Percentiles rank a stretch among this genome's conserved stretches.
Conservation (phyloP, 495 filamentous ascomycete species). For the Cenococcum geophilum region DNA sequence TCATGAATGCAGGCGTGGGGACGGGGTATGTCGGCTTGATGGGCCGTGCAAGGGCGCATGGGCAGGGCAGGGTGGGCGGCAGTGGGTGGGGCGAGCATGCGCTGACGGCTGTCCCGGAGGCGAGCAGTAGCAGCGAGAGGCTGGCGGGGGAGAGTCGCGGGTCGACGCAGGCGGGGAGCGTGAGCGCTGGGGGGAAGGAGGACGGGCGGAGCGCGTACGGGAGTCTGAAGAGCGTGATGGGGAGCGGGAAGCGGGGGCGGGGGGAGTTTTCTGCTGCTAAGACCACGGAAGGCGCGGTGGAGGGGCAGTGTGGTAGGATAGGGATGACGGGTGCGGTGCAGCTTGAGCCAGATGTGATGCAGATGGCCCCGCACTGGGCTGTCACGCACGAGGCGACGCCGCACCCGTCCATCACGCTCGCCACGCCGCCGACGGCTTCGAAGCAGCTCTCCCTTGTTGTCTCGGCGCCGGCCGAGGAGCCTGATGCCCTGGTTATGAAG, state of each 20-base stretch:
- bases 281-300: slow-evolving; percentile 2
- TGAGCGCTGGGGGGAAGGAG: slow-evolving; percentile 10
- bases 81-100: slow-evolving; percentile 23
- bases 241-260: slow-evolving; percentile 23
- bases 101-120: slow-evolving; percentile 37
- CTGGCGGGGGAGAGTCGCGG: slow-evolving; percentile 24
- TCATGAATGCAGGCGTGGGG: slow-evolving; percentile 29
- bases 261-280: background rate
- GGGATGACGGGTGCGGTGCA: no score
- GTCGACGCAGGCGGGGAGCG: slow-evolving; percentile 4
- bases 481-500: slow-evolving; percentile 2
- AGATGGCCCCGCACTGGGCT: slow-evolving; percentile 15
- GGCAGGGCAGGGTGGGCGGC: slow-evolving; percentile 14
- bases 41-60: slow-evolving; percentile 13
- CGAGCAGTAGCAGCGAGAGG: slow-evolving; percentile 35
- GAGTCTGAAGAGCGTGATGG: slow-evolving; percentile 30
- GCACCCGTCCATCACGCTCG: slow-evolving; percentile 27
- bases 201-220: slow-evolving; percentile 26
- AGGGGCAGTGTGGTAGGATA: background rate
- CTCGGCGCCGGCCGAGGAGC: slow-evolving; percentile 19
- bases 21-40: slow-evolving; percentile 22
- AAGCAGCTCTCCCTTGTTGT: slow-evolving; percentile 26
- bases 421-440: slow-evolving; percentile 22
- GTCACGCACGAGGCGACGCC: slow-evolving; percentile 9
- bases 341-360: no score